Percentiles rank a stretch among this genome's conserved stretches.
Evolutionary conservation across 345 rosid genomes (phyloP).

Genomic region (Melaleuca quinquenervia): DNA sequence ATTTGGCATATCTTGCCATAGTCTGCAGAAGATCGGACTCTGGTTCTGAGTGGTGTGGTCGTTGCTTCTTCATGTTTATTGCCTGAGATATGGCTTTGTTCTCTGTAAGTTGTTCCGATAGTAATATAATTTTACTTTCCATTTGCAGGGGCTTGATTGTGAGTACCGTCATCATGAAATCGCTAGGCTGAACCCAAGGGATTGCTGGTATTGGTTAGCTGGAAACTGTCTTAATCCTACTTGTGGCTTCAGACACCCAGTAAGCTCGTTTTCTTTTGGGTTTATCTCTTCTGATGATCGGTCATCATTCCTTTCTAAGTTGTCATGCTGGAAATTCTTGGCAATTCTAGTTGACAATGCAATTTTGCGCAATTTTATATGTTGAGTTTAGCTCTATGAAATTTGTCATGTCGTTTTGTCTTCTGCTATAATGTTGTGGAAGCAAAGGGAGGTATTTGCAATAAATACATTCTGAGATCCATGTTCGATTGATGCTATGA

Average conservation of each 20-base stretch:
- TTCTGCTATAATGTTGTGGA: background rate
- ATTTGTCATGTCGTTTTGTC: background rate
- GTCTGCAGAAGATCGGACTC: background rate
- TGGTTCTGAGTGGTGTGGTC: background rate
- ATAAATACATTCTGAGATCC: background rate
- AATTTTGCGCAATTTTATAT: background rate
- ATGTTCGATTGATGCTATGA: background rate
- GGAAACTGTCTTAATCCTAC: slow-evolving; percentile 50
- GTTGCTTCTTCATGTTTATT: background rate
- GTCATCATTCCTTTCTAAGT: background rate
- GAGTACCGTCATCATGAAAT: slow-evolving; percentile 55
- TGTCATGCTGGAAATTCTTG: background rate
- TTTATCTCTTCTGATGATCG: background rate
- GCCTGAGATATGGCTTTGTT: background rate
- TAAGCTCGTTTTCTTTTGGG: slow-evolving; percentile 11
- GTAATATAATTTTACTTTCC: background rate
- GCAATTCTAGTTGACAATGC: background rate
- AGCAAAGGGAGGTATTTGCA: background rate
- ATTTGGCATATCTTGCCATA: background rate
- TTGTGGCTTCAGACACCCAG: slow-evolving; percentile 59
- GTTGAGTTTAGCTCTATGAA: background rate
- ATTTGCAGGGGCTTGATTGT: slow-evolving; percentile 42
- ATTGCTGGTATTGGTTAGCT: slow-evolving; percentile 58
- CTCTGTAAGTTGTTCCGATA: background rate
- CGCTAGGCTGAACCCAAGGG: slow-evolving; percentile 58